Conservation (phyloP, 2,329 filamentous ascomycete genomes). For the Didymella glomerata region DNA sequence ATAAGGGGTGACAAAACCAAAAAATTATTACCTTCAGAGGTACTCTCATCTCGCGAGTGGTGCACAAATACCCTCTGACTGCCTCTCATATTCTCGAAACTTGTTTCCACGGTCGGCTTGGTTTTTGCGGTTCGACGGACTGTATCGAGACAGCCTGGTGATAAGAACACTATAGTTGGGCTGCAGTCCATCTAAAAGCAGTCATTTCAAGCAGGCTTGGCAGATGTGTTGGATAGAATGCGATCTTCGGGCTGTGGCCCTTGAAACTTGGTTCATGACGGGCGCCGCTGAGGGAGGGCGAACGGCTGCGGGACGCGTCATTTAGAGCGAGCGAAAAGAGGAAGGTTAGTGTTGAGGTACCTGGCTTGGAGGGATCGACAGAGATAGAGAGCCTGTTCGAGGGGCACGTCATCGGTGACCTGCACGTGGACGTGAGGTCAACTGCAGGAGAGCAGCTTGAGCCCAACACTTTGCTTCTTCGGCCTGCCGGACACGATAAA, state of each 20-base stretch:
- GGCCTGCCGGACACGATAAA: not conserved
- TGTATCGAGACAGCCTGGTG: not conserved
- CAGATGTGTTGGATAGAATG: not conserved
- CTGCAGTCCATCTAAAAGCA: not conserved
- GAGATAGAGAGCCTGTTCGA: not conserved
- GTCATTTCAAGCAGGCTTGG: not conserved
- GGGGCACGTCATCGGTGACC: slow-evolving; percentile 1
- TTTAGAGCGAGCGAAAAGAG: slow-evolving; percentile 14
- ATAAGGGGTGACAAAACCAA: no score
- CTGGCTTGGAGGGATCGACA: slow-evolving; percentile 18
- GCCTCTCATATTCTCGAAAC: no score
- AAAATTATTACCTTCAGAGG: no score
- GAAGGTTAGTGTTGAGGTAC: slow-evolving; percentile 13
- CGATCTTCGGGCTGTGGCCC: slow-evolving; percentile 1
- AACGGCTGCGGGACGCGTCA: slow-evolving; percentile 18
- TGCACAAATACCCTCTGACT: no score
- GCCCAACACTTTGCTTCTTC: slow-evolving; percentile 15
- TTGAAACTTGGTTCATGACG: slow-evolving; percentile 16
- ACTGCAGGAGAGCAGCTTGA: not conserved
- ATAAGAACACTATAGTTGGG: not conserved
- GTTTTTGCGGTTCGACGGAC: no score
- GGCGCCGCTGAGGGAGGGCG: slow-evolving; percentile 4
- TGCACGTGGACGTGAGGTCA: slow-evolving; percentile 10
- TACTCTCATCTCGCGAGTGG: no score
- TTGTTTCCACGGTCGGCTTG: no score